Base-by-base conservation (phyloP, 2,329 filamentous ascomycete genomes). In the Ramularia collo-cygni region DNA sequence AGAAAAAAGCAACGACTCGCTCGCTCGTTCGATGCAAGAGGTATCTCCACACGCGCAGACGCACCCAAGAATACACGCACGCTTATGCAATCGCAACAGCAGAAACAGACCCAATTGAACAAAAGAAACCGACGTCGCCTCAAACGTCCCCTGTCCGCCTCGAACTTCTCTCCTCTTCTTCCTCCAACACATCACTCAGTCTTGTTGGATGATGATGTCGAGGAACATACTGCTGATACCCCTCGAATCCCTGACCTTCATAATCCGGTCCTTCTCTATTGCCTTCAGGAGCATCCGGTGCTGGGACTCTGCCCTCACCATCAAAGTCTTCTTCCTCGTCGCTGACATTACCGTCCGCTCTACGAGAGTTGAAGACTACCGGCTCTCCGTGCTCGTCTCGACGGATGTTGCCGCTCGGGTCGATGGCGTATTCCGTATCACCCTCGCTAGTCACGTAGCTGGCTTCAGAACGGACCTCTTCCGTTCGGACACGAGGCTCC, bases 181-280 rank as follows among this genome's bases (percentile, higher is more conserved):
- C 83, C 57, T 87, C 87, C 57, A 92, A 74, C 18, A 95, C 88
- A 64, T 94, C 88, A 61, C 87, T 94, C 47, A 95, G 69, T 41
- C 89, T 72, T 7, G 88, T 94, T 0, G 88, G 88, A 64, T 95
- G 87, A 52, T 92, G 85, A 62, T 94, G 88, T 40, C 70, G 61
- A 4, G 47, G 46, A 80, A 44, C 47, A 32, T 47, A 48, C 27
- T 47, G 75, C 16, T 82, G 81, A 47, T 86, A 69, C n/a, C 67
- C 65, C 48, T 92, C 81, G 2, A 79, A 73, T 1, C 76, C 75
- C 12, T 87, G 82, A 13, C 57, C 57, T 47, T 44, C 60, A 53
- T 46, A 64, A 52, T 42, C 62, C 45, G 55, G 64, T 56, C 16
- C 35, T 1, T 43, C 45, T 2, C 30, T 16, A 42, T n/a, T n/a